Conservation (phyloP, 2,329 filamentous ascomycete species). For the Lachnellula cervina region DNA sequence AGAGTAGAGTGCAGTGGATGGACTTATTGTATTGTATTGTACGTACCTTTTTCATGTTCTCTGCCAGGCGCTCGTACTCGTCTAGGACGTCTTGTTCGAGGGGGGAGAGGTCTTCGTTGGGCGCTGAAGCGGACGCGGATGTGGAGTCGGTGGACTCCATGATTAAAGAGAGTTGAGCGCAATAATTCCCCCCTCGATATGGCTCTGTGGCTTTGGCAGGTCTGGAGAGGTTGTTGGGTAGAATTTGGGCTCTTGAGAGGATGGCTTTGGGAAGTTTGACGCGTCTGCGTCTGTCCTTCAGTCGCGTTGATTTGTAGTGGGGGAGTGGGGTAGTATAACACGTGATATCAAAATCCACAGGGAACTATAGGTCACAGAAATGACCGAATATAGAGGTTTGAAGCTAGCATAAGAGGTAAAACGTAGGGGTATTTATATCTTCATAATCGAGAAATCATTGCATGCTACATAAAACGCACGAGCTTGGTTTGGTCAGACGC, state of each 20-base stretch:
- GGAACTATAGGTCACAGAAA: no score
- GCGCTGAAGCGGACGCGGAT: conserved; percentile 20
- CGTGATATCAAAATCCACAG: not conserved
- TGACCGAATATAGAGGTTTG: no score
- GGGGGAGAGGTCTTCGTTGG: conserved; percentile 57
- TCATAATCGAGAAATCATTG: no score
- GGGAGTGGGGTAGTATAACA: not conserved
- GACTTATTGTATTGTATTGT: no score
- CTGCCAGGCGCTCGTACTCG: conserved; percentile 81
- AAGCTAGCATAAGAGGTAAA: no score
- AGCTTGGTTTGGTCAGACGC: no score
- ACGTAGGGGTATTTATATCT: no score
- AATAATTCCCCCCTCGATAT: no score
- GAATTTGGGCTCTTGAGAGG: not conserved
- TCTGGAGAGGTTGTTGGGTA: not conserved
- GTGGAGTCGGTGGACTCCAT: conserved; percentile 20
- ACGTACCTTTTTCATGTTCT: conserved; percentile 83
- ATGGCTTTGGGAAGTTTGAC: not conserved
- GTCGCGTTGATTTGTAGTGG: not conserved
- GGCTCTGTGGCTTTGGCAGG: no score
- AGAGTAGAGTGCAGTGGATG: not conserved
- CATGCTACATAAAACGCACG: no score
- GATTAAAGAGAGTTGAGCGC: not conserved
- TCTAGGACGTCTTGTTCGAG: conserved; percentile 93
- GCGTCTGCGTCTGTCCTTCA: not conserved